Base-by-base conservation (phyloP, 1,284 basidiomycete species). In the Pyrrhoderma lamaoense region DNA sequence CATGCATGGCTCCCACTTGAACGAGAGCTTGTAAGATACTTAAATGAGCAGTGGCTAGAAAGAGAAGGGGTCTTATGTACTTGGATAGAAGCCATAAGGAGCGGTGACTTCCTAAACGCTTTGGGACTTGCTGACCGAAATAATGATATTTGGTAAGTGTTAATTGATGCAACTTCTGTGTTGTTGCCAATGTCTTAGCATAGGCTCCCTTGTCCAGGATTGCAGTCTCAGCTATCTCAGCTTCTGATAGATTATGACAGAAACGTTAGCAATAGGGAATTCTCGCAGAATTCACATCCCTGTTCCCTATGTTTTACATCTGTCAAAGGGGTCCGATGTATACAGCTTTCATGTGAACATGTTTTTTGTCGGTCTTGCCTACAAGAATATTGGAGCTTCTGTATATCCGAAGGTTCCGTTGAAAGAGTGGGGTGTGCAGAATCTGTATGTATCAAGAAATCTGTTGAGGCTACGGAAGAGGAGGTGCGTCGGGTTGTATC, bases 351-450 rank as follows among this genome's bases (percentile, higher is more conserved):
- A 18, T 91, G 89, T 61, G 62, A 64, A 1, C 87, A 90, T 63
- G 74, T 87, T 14, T 89, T 89, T 62, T 91, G 88, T 63, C 74
- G 77, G 21, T 62, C 72, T 8, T 91, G 88, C 62, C 64, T 91
- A 36, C 70, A 72, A 49, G 80, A 85, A 57, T 89, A 83, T 62
- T 91, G 87, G 85, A 72, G 73, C 49, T 63, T 89, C 42, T 82
- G 80, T 60, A 84, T 91, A 50, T 68, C 67, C 46, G 88, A 91
- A 63, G 88, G 88, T 11, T 79, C 84, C 54, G 72, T 89, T 3
- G 72, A 69, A 18, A 70, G 73, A 22, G 86, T 91, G 0, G 76
- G 79, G 0, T 92, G 88, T 62, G 84, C 89, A 1, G 80, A 86
- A 58, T 76, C 78, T 5, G 66, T 77, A 58, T 74, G 94, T 71